phyloP scores from a whole-genome alignment of 2,329 filamentous ascomycete species.

The Albifimbria verrucaria region DNA sequence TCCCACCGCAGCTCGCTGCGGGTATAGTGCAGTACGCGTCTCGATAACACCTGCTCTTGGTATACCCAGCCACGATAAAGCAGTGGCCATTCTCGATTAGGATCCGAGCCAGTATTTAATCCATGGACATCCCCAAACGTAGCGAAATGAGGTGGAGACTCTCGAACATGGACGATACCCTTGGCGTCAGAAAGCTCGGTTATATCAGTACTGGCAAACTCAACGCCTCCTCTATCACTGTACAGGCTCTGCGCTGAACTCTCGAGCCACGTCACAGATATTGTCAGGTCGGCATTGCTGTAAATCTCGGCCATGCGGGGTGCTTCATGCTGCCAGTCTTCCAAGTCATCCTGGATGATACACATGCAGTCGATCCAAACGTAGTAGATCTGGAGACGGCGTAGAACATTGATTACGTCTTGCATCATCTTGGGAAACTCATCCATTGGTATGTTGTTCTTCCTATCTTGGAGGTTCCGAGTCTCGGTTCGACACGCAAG shows the following conservation, averaged over 20 bases:
- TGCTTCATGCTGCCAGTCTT: slow-evolving; percentile 14
- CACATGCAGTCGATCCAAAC: slow-evolving; percentile 15
- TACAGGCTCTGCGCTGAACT: neutral
- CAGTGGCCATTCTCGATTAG: neutral
- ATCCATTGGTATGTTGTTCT: too few species aligned
- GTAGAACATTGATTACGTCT: too few species aligned
- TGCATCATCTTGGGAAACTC: too few species aligned
- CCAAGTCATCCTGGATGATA: slow-evolving; percentile 13
- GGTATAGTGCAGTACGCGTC: neutral
- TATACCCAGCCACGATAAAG: neutral
- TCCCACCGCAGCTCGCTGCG: neutral
- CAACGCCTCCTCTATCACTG: neutral
- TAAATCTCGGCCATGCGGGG: slow-evolving; percentile 12
- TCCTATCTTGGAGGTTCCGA: too few species aligned
- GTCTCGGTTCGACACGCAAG: too few species aligned
- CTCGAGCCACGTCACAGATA: neutral
- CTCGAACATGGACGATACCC: too few species aligned
- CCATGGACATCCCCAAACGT: neutral
- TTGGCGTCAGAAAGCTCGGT: too few species aligned
- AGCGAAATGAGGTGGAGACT: neutral
- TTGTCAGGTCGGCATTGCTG: neutral
- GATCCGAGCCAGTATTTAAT: neutral
- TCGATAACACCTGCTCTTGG: neutral
- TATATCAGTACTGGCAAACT: too few species aligned
- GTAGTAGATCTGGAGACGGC: too few species aligned